A percentile compares a stretch with the other conserved stretches of the same genome.
Conservation (phyloP, 129 eudicot species). For the Gnaphalium uliginosum region DNA sequence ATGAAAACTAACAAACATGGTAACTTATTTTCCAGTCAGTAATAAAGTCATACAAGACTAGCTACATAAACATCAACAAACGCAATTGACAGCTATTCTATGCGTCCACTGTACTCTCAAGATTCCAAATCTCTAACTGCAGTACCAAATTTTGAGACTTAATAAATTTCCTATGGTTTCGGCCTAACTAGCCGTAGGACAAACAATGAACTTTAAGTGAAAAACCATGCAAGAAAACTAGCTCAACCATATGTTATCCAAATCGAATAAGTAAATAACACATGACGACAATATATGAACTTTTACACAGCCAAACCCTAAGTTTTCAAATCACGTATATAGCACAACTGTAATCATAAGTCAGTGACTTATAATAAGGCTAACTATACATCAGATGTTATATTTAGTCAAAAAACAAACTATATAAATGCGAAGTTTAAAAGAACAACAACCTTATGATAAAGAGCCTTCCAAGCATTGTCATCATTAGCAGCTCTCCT, state of each 20-base stretch:
- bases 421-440: neutral
- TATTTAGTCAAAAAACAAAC: neutral
- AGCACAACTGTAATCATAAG: neutral
- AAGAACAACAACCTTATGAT: constrained; percentile 64
- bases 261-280: constrained; percentile 11
- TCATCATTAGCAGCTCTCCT: constrained; percentile 96
- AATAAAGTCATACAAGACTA: constrained; percentile 12
- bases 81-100: constrained; percentile 3
- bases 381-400: neutral
- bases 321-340: neutral
- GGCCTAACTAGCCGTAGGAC: neutral
- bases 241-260: constrained; percentile 4
- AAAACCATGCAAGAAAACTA: constrained; percentile 10
- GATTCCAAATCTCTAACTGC: neutral
- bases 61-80: neutral
- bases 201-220: constrained; percentile 1
- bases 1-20: constrained; percentile 2
- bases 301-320: neutral
- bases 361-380: neutral
- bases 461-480: constrained; percentile 96
- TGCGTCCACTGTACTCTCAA: constrained; percentile 5
- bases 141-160: neutral
- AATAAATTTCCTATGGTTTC: neutral
- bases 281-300: neutral
- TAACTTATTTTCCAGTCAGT: neutral